phyloP scores from a whole-genome alignment of 768 basidiomycete genomes.

The Pulveroboletus sp. region DNA sequence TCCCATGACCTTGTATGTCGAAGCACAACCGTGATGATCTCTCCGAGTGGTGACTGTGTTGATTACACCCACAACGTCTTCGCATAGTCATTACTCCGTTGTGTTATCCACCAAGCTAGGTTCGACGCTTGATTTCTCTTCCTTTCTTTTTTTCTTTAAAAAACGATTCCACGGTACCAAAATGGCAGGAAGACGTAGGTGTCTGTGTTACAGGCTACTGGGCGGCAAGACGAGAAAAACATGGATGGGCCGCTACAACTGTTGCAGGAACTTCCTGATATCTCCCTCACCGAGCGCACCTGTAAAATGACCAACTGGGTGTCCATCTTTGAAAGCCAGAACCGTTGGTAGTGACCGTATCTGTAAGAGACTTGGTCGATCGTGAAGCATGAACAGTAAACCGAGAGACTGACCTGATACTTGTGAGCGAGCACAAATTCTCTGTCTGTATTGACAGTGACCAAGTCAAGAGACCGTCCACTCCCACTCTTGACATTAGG shows the following conservation, averaged over 20 bases:
- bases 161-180: background rate
- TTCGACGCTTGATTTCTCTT: background rate
- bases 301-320: conserved; percentile 54
- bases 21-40: background rate
- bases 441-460: conserved; percentile 62
- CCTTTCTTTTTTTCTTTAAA: background rate
- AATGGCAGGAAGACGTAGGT: background rate
- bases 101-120: conserved; percentile 10
- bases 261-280: conserved; percentile 43
- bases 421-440: conserved; percentile 47
- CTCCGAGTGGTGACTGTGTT: conserved; percentile 2
- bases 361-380: conserved; percentile 33
- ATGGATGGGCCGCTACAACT: conserved; percentile 22
- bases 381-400: background rate
- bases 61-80: conserved; percentile 11
- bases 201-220: background rate
- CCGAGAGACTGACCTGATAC: conserved; percentile 37
- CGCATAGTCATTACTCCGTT: conserved; percentile 7
- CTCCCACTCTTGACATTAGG: conserved; percentile 42
- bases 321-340: conserved; percentile 66
- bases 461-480: conserved; percentile 60
- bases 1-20: background rate
- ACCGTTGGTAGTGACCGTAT: conserved; percentile 77
- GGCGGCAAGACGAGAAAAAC: background rate
- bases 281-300: conserved; percentile 49